Conservation (phyloP, 208 protist species). For the Vickermania spadyakhi region DNA sequence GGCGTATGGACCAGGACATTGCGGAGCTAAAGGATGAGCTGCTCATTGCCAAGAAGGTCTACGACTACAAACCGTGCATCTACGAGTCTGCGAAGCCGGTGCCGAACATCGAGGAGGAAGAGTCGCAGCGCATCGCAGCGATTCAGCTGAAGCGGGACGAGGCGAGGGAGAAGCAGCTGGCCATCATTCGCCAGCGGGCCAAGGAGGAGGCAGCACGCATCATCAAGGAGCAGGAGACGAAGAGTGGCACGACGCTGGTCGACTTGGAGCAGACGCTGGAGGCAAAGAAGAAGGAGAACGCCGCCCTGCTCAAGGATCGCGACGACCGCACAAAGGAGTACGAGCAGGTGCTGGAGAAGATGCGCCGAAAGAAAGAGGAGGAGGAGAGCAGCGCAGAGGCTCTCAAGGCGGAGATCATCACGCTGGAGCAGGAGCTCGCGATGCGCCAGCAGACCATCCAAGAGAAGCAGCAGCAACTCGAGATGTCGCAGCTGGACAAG, state of each 20-base stretch:
- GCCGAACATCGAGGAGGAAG: conserved; percentile 85
- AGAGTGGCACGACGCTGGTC: conserved; percentile 55
- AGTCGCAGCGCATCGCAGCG: conserved; percentile 63
- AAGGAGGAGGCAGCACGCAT: conserved; percentile 54
- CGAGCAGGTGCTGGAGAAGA: conserved; percentile 81
- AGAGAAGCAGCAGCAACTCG: conserved; percentile 78
- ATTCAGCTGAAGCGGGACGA: conserved; percentile 77
- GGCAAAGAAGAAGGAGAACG: conserved; percentile 77
- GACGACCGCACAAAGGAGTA: conserved; percentile 71
- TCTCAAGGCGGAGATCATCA: conserved; percentile 67
- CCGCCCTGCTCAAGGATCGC: conserved; percentile 53
- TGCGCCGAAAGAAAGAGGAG: conserved; percentile 82
- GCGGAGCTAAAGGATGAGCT: conserved; percentile 84
- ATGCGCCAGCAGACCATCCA: conserved; percentile 61
- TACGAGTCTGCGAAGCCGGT: conserved; percentile 75
- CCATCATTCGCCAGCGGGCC: conserved; percentile 46
- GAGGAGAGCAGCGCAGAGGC: conserved; percentile 59
- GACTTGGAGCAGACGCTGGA: conserved; percentile 70
- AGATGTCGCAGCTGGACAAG: conserved; percentile 81
- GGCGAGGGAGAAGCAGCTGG: conserved; percentile 63
- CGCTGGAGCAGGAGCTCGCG: conserved; percentile 75
- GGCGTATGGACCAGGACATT: conserved; percentile 87
- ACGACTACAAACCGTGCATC: conserved; percentile 88
- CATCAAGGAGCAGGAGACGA: conserved; percentile 78
- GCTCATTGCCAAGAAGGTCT: conserved; percentile 67